Percentiles rank a stretch among this genome's conserved stretches.
Evolutionary conservation across 2,329 filamentous ascomycete genomes (phyloP).

Genomic region (Mycosphaerelloides madeirae): DNA sequence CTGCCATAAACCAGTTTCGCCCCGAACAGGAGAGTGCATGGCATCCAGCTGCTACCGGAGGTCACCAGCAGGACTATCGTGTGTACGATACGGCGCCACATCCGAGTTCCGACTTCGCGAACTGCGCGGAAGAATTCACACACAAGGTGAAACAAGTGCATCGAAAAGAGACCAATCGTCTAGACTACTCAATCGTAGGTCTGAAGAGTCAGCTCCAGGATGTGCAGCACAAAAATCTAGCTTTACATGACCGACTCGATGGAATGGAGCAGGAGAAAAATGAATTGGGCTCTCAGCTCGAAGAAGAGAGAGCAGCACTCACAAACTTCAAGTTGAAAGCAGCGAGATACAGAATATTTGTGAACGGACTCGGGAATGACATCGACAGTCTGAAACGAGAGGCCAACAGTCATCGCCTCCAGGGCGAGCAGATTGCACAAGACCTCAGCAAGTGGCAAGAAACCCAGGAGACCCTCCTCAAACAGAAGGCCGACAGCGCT

Average conservation of each 20-base stretch:
- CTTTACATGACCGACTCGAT: slow-evolving; percentile 2
- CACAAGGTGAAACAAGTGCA: too few relatives aligned
- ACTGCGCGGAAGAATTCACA: too few relatives aligned
- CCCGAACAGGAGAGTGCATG: too few relatives aligned
- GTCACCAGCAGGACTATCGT: too few relatives aligned
- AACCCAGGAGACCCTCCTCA: slow-evolving; percentile 9
- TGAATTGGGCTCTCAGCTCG: slow-evolving; percentile 3
- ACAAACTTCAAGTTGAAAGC: slow-evolving; percentile 11
- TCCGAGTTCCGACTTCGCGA: too few relatives aligned
- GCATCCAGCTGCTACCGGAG: too few relatives aligned
- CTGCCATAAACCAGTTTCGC: too few relatives aligned
- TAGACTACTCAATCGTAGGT: not conserved
- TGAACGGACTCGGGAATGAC: slow-evolving; percentile 23
- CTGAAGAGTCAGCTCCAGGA: slow-evolving; percentile 5
- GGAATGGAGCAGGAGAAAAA: slow-evolving; percentile 12
- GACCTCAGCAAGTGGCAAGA: slow-evolving; percentile 8
- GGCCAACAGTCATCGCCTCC: slow-evolving; percentile 2
- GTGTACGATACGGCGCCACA: too few relatives aligned
- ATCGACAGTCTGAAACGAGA: slow-evolving; percentile 17
- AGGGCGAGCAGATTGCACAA: slow-evolving; percentile 10
- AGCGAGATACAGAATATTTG: slow-evolving; percentile 19
- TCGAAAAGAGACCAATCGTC: too few relatives aligned
- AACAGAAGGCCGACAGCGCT: slow-evolving; percentile 10
- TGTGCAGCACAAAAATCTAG: not conserved
- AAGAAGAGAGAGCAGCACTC: slow-evolving; percentile 14